Percentiles rank a stretch among this genome's conserved stretches.
Evolutionary conservation across 2,329 filamentous ascomycete species (phyloP).

Genomic region (Colletotrichum somersetense): DNA sequence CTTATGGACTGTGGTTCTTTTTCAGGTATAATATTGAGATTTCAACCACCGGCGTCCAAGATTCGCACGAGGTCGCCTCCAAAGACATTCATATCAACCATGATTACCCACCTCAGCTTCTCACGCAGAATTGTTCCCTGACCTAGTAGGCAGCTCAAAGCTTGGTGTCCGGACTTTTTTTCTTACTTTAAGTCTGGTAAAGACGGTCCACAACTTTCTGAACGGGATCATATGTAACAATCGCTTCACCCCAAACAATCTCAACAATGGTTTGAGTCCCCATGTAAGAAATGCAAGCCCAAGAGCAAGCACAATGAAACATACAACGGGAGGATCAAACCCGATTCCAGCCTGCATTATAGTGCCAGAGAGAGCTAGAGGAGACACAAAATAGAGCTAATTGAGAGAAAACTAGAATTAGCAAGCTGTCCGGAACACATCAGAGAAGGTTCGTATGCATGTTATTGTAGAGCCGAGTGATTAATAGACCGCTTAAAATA

Average conservation of each 20-base stretch:
- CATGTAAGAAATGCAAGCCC: neutral
- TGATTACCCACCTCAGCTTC: accelerated
- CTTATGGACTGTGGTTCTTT: too few species aligned
- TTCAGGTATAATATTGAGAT: too few species aligned
- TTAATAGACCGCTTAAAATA: neutral
- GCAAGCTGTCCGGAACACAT: neutral
- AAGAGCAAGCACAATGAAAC: neutral
- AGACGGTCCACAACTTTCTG: too few species aligned
- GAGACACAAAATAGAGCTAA: slow-evolving; percentile 13
- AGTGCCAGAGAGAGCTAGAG: neutral
- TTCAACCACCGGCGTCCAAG: neutral
- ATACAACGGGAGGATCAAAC: neutral
- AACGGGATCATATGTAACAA: neutral
- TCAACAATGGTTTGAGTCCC: neutral
- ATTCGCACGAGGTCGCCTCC: neutral
- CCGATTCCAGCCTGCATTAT: slow-evolving; percentile 4
- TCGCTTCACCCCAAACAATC: neutral
- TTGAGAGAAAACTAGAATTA: too few species aligned
- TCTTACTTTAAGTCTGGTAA: neutral
- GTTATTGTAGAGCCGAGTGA: neutral
- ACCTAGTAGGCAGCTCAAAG: neutral
- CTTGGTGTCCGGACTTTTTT: neutral
- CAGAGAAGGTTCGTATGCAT: neutral
- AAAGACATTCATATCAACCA: neutral
- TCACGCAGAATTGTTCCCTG: neutral